Conservation (phyloP, 495 filamentous ascomycete species). For the Chaetomium cochliodes region DNA sequence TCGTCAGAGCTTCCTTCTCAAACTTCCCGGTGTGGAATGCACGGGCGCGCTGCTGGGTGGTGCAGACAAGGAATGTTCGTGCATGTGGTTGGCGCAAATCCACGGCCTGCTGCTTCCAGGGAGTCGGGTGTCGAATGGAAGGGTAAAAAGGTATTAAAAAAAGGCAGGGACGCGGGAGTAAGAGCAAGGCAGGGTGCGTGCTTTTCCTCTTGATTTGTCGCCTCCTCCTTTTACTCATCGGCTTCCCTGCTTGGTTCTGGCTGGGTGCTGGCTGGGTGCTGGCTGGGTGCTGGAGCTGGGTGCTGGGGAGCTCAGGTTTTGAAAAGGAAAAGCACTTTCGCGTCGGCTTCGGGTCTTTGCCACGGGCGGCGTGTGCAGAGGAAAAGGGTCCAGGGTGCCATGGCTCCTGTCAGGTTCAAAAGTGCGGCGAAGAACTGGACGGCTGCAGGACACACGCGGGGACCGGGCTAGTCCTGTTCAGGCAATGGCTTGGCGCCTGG, state of each 20-base stretch:
- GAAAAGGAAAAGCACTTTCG: constrained; percentile 1
- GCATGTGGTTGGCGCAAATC: constrained; percentile 44
- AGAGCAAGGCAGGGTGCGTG: constrained; percentile 14
- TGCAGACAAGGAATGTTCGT: constrained; percentile 36
- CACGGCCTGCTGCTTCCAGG: constrained; percentile 24
- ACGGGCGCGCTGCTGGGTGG: constrained; percentile 42
- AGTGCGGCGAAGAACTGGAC: neutral
- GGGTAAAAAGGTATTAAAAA: constrained; percentile 10
- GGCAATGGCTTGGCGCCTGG: constrained; percentile 14
- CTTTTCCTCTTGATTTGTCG: constrained; percentile 23
- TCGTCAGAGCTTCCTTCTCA: constrained; percentile 21
- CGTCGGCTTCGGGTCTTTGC: neutral
- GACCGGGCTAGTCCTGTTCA: constrained; percentile 6
- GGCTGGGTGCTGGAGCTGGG: neutral
- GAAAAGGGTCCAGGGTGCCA: neutral
- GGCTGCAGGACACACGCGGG: constrained; percentile 18
- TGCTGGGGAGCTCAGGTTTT: constrained; percentile 1
- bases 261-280: neutral
- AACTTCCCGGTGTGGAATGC: constrained; percentile 37
- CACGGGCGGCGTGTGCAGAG: constrained; percentile 23
- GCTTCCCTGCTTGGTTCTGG: constrained; percentile 3
- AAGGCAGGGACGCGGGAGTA: constrained; percentile 8
- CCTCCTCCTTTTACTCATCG: constrained; percentile 17
- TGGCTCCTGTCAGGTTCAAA: constrained; percentile 2
- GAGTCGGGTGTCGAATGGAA: constrained; percentile 16